Evolutionary conservation across 768 basidiomycete species (phyloP).

Genomic region (Naganishia friedmannii): DNA sequence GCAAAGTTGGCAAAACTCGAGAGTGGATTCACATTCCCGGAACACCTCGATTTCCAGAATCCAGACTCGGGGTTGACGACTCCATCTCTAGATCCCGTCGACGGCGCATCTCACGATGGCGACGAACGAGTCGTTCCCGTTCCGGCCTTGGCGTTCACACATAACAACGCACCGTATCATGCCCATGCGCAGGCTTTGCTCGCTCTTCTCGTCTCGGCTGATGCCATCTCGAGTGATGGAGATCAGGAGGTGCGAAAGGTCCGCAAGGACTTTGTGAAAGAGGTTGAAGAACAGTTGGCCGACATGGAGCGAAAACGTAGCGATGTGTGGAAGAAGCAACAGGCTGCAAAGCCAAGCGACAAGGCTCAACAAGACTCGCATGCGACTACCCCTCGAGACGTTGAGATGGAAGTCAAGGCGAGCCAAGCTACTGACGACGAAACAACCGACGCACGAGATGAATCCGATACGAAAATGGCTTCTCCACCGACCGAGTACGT

Average conservation of each 20-base stretch:
- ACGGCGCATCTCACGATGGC: constrained; percentile 9
- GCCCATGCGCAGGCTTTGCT: constrained; percentile 62
- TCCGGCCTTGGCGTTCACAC: constrained; percentile 58
- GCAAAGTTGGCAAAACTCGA: constrained; percentile 28
- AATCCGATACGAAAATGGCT: too few species aligned
- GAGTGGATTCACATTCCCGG: constrained; percentile 23
- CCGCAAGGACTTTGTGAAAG: constrained; percentile 59
- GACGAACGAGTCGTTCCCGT: constrained; percentile 19
- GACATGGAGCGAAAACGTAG: constrained; percentile 54
- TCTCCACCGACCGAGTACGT: too few species aligned
- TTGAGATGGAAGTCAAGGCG: too few species aligned
- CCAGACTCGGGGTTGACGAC: constrained; percentile 5
- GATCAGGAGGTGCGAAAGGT: constrained; percentile 57
- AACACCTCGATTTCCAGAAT: constrained; percentile 27
- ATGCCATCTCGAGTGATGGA: constrained; percentile 66
- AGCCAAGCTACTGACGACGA: too few species aligned
- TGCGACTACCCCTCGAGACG: too few species aligned
- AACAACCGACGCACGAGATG: too few species aligned
- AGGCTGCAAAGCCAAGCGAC: neutral
- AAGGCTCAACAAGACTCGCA: too few species aligned
- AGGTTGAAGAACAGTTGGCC: constrained; percentile 56
- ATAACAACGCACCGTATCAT: constrained; percentile 61
- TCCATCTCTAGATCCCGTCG: neutral
- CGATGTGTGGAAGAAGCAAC: constrained; percentile 22
- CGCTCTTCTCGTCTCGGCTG: constrained; percentile 63